Evolutionary conservation across 441 rosid genomes (phyloP), one percentile per base, ranked within the genome.

Genomic region (Populus hybrid): DNA sequence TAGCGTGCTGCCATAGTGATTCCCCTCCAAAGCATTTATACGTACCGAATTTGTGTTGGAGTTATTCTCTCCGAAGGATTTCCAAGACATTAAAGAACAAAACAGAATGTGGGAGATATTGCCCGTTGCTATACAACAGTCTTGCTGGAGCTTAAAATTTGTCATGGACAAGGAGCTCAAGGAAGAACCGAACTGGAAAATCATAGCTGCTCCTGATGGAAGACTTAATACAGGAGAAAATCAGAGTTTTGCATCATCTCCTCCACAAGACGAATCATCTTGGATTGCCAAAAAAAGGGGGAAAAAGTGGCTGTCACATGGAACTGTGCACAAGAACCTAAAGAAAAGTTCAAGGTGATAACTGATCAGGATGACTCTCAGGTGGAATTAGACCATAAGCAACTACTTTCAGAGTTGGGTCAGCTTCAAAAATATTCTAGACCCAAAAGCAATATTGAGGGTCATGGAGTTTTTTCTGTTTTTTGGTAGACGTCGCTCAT

Each of bases 321-420:
- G 92, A 91, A 92, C 75, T 83, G 72, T 76, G 88, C 81, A 74
- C 81, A 87, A 77, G 91, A 86, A 69, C 87, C 89, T 6, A 86
- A 84, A 73, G 93, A 89, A 88, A 90, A 88, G 54, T 89, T 89
- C 78, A 84, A 79, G 76, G 77, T 84, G 35, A 80, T 79, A 21
- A 76, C 72, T 64, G 38, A 79, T 70, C 81, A 78, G 85, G 86
- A 82, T 57, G 76, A 79, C 54, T 34, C 81, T 78, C 77, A 35
- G 3, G 61, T 74, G 36, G 79, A 69, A 46, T 18, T 72, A 42
- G 36, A 70, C 68, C 74, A 69, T 23, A 69, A 71, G 64, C 80
- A 75, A 38, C 73, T 69, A 23, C 28, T 71, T 67, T n/a, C 80
- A 46, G 79, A 78, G 63, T 73, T 78, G 32, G 80, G 72, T 68